phyloP scores from a whole-genome alignment of 2,329 filamentous ascomycete genomes.

The Gyromitra esculenta region DNA sequence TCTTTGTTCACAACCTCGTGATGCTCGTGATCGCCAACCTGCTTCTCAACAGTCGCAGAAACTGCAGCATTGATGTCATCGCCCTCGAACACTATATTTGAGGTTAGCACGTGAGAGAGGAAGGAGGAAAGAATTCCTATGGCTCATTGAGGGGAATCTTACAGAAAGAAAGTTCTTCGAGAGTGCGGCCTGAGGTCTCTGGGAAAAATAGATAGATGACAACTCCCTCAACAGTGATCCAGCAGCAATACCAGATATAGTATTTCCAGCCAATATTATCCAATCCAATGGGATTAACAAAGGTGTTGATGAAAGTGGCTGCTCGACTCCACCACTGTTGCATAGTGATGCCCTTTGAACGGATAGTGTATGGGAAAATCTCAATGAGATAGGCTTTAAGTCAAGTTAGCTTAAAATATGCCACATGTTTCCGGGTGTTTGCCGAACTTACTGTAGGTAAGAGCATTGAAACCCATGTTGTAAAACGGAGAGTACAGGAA shows the following conservation, averaged over 20 bases:
- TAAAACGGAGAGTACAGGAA: conserved; percentile 67
- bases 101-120: background rate
- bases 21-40: conserved; percentile 38
- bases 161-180: conserved; percentile 64
- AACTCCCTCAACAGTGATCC: conserved; percentile 61
- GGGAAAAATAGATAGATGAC: conserved; percentile 64
- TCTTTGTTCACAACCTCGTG: conserved; percentile 33
- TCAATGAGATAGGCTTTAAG: conserved; percentile 67
- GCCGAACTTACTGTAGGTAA: conserved; percentile 68
- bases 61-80: conserved; percentile 37
- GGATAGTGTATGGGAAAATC: conserved; percentile 68
- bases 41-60: conserved; percentile 37
- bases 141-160: conserved; percentile 53
- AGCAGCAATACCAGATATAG: conserved; percentile 63
- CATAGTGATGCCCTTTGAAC: conserved; percentile 68
- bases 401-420: conserved; percentile 17
- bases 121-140: too few species aligned
- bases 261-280: conserved; percentile 63
- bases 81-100: conserved; percentile 51
- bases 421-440: background rate
- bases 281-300: conserved; percentile 64
- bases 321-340: conserved; percentile 60
- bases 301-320: conserved; percentile 65
- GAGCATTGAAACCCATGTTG: conserved; percentile 73
- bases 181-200: conserved; percentile 61